Evolutionary conservation across 768 basidiomycete species (phyloP).

Genomic region (Suillus clintonianus): DNA sequence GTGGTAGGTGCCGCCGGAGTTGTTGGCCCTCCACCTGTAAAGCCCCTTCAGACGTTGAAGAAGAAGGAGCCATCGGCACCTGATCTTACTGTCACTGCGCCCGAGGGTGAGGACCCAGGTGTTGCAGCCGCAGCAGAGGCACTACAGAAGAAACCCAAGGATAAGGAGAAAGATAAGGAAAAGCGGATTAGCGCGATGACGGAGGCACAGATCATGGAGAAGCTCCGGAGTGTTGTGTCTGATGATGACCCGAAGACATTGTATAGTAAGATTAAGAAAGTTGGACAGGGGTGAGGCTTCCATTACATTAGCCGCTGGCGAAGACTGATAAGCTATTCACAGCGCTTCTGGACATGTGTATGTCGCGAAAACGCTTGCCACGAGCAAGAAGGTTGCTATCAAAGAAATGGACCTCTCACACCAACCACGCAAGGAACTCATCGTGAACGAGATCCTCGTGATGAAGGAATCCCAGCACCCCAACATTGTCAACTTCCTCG

Average conservation of each 20-base stretch:
- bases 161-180: constrained; percentile 56
- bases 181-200: constrained; percentile 95
- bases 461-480: constrained; percentile 99
- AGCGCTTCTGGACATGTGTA: constrained; percentile 98
- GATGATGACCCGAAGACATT: constrained; percentile 84
- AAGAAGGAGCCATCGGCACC: constrained; percentile 45
- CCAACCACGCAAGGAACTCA: constrained; percentile 95
- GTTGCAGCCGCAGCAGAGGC: constrained; percentile 74
- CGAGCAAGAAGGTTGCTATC: constrained; percentile 90
- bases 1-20: constrained; percentile 50
- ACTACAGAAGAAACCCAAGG: constrained; percentile 53
- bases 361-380: constrained; percentile 87
- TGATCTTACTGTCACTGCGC: constrained; percentile 53
- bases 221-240: constrained; percentile 85
- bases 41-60: constrained; percentile 76
- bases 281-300: constrained; percentile 88
- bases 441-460: constrained; percentile 96
- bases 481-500: constrained; percentile 95
- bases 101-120: constrained; percentile 44
- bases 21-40: constrained; percentile 61
- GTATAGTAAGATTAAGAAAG: constrained; percentile 98
- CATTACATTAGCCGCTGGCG: constrained; percentile 1
- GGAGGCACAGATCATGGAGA: constrained; percentile 98
- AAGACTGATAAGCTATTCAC: constrained; percentile 13
- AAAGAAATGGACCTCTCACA: constrained; percentile 98